These are phyloP conservation scores for Schizophyllum amplum DNA, from an alignment of 1,284 basidiomycete species.

Conservation along the genomic window DNA sequence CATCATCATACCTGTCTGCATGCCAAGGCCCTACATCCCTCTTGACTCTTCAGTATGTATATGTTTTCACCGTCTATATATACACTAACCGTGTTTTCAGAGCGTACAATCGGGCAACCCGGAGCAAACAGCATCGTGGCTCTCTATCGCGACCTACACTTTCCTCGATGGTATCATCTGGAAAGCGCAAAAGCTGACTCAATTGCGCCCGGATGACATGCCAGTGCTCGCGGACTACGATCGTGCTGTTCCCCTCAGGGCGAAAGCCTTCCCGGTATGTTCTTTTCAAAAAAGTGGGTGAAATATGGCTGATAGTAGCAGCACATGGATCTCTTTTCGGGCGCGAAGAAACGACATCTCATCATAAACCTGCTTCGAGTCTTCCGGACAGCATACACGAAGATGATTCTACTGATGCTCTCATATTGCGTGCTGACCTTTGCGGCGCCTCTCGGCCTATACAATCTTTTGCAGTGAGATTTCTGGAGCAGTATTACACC, in stretches of 20 bases:
- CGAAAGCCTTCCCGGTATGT: conserved; percentile 21
- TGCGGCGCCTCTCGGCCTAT: conserved; percentile 29
- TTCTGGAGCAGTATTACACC: too few relatives aligned
- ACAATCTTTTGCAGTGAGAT: conserved; percentile 16
- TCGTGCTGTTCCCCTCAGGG: conserved; percentile 20
- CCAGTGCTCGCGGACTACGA: conserved; percentile 50
- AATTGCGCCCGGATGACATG: conserved; percentile 27
- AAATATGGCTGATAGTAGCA: conserved; percentile 1
- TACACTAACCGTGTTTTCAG: not conserved
- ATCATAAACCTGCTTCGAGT: conserved; percentile 7
- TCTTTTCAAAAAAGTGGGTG: not conserved
- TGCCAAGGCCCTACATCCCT: conserved; percentile 22
- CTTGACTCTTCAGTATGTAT: conserved; percentile 21
- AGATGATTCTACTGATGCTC: conserved; percentile 10
- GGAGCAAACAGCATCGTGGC: conserved; percentile 48
- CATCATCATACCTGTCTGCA: conserved; percentile 20
- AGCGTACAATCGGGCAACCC: conserved; percentile 17
- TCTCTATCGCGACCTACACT: conserved; percentile 40
- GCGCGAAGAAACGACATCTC: conserved; percentile 17
- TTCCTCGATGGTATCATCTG: conserved; percentile 42
- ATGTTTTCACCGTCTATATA: not conserved
- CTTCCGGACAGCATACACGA: conserved; percentile 13
- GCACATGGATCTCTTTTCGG: conserved; percentile 18
- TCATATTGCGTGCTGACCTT: conserved; percentile 19
- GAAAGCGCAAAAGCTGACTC: conserved; percentile 22